Percentiles rank a stretch among this genome's conserved stretches.
Conservation (phyloP, 345 rosid species). For the Tarenaya hassleriana region DNA sequence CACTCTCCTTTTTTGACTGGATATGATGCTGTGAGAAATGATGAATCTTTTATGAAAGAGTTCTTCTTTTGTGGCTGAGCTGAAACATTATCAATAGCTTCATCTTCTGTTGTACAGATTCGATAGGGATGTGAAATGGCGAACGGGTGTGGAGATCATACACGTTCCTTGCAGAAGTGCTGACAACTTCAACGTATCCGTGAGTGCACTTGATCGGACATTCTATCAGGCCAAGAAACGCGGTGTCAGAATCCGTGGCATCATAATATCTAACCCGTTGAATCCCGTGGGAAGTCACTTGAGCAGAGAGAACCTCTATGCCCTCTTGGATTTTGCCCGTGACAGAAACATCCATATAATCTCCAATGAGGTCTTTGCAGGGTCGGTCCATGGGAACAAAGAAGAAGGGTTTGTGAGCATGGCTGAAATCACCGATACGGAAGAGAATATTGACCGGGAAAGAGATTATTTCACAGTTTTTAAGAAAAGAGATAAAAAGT, state of each 20-base stretch:
- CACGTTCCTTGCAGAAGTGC: constrained; percentile 85
- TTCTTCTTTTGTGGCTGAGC: no score
- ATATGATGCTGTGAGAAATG: not conserved
- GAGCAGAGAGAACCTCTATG: constrained; percentile 51
- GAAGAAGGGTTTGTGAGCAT: constrained; percentile 54
- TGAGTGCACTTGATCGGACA: constrained; percentile 73
- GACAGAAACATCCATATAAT: constrained; percentile 83
- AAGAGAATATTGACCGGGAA: constrained; percentile 49
- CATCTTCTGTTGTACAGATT: constrained; percentile 37
- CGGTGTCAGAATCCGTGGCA: constrained; percentile 68
- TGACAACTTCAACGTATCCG: constrained; percentile 57
- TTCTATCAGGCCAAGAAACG: constrained; percentile 88
- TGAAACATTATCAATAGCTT: no score
- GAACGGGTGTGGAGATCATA: constrained; percentile 81
- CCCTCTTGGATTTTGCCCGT: constrained; percentile 72
- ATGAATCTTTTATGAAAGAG: not conserved
- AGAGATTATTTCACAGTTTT: no score
- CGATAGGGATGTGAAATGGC: constrained; percentile 79
- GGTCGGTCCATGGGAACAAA: constrained; percentile 48
- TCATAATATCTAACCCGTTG: constrained; percentile 74
- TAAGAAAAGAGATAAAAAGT: no score
- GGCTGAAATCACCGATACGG: constrained; percentile 56
- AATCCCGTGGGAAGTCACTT: constrained; percentile 63
- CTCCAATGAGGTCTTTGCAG: constrained; percentile 67
- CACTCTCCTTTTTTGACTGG: not conserved